Percentiles rank a stretch among this genome's conserved stretches.
Conservation (phyloP, 768 basidiomycete species). For the Xerocomellus dryophilus region DNA sequence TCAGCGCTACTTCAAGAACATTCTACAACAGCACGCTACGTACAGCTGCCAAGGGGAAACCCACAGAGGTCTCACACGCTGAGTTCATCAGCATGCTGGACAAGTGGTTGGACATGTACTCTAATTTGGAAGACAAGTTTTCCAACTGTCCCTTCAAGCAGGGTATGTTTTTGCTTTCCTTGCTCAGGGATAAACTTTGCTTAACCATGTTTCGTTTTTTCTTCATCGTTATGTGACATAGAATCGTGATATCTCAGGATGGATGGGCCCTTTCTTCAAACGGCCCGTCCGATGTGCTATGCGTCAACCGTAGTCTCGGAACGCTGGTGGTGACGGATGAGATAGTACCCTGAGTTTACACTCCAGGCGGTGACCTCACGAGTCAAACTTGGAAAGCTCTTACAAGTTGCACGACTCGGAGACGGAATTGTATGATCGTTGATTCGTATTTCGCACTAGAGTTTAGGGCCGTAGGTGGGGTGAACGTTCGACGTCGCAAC, state of each 20-base stretch:
- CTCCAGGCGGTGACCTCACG: too few species aligned
- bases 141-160: conserved; percentile 2
- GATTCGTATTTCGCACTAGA: too few species aligned
- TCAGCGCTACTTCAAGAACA: neutral
- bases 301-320: too few species aligned
- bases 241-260: neutral
- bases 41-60: neutral
- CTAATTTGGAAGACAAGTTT: neutral
- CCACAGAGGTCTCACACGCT: neutral
- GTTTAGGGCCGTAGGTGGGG: too few species aligned
- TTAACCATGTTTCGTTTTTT: neutral
- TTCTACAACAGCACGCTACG: neutral
- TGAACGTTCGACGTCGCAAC: too few species aligned
- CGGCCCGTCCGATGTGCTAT: too few species aligned
- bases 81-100: neutral
- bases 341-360: too few species aligned
- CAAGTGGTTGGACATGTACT: neutral
- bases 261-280: too few species aligned
- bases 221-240: neutral
- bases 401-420: too few species aligned
- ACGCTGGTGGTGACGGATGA: too few species aligned
- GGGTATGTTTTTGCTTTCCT: neutral
- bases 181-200: neutral
- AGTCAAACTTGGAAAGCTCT: too few species aligned
- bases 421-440: too few species aligned